Conservation (phyloP, 2,329 filamentous ascomycete species). For the Cytospora piceae region DNA sequence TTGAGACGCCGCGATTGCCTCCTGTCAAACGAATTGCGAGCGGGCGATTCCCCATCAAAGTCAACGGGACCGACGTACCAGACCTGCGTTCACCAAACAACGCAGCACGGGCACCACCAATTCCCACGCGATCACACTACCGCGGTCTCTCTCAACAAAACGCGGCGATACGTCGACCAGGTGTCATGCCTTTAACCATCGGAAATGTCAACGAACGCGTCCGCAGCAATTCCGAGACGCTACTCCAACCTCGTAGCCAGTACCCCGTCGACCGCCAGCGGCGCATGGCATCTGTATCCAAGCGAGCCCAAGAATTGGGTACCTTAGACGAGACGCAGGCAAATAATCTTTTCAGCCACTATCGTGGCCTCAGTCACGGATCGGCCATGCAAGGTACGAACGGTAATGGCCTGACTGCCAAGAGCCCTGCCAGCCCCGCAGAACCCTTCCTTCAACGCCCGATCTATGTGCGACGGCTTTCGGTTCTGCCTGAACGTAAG, state of each 20-base stretch:
- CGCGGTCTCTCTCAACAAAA: constrained; percentile 74
- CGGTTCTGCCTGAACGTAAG: constrained; percentile 64
- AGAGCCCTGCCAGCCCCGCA: constrained; percentile 63
- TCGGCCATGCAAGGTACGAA: constrained; percentile 64
- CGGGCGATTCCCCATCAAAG: constrained; percentile 68
- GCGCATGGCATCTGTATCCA: constrained; percentile 67
- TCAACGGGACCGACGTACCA: constrained; percentile 72
- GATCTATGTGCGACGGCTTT: constrained; percentile 66
- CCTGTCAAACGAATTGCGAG: constrained; percentile 63
- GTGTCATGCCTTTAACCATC: constrained; percentile 71
- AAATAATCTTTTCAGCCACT: constrained; percentile 69
- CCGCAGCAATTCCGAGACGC: constrained; percentile 67
- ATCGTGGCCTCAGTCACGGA: constrained; percentile 68
- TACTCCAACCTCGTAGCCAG: constrained; percentile 51
- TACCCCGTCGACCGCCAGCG: constrained; percentile 58
- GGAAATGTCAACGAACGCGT: constrained; percentile 69
- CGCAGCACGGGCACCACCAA: constrained; percentile 67
- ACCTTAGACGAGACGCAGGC: constrained; percentile 65
- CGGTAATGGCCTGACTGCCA: constrained; percentile 43
- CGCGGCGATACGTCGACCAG: constrained; percentile 65
- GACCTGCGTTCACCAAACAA: constrained; percentile 70
- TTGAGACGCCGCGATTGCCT: constrained; percentile 77
- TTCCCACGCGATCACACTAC: constrained; percentile 81
- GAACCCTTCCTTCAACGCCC: constrained; percentile 62
- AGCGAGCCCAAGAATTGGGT: constrained; percentile 62